Conservation (phyloP, 1,139 yeast species). For the Saccharomyces hybrid region DNA sequence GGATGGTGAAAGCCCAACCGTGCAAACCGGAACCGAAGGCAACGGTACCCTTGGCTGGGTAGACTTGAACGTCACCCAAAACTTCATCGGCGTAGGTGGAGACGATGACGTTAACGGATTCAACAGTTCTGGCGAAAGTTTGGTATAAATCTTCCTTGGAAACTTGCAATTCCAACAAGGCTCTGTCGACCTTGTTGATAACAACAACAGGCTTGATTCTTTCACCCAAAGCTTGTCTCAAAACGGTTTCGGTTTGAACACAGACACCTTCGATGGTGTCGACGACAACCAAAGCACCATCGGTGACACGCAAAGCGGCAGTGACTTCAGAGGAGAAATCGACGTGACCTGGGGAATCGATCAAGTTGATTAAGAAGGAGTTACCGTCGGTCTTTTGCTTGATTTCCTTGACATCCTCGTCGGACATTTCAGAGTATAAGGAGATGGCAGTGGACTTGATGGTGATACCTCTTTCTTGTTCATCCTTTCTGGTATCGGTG, state of each 20-base stretch:
- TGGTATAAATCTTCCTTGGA: slow-evolving; percentile 98
- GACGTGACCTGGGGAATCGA: slow-evolving; percentile 99
- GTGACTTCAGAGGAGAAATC: slow-evolving; percentile 99
- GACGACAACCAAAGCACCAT: slow-evolving; percentile 99
- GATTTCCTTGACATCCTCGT: slow-evolving; percentile 91
- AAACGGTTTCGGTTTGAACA: slow-evolving; percentile 99
- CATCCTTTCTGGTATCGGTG: slow-evolving; percentile 99
- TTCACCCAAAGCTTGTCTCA: slow-evolving; percentile 99
- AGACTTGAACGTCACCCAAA: slow-evolving; percentile 95
- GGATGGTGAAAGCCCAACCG: slow-evolving; percentile 99
- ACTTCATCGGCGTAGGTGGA: slow-evolving; percentile 88
- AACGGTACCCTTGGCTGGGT: slow-evolving; percentile 98
- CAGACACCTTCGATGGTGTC: slow-evolving; percentile 99
- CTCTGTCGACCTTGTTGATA: slow-evolving; percentile 99
- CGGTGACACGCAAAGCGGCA: slow-evolving; percentile 99
- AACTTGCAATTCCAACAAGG: slow-evolving; percentile 96
- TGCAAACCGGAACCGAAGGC: slow-evolving; percentile 99
- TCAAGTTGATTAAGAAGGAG: slow-evolving; percentile 94
- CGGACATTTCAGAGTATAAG: slow-evolving; percentile 80
- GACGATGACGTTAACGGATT: slow-evolving; percentile 97
- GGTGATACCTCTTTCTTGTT: slow-evolving; percentile 98
- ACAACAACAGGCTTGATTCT: slow-evolving; percentile 98
- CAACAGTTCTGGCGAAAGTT: slow-evolving; percentile 97
- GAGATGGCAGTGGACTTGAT: slow-evolving; percentile 98
- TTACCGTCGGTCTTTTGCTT: slow-evolving; percentile 90